Base-by-base conservation (phyloP, 2,329 filamentous ascomycete genomes). In the Aaosphaeria arxii region DNA sequence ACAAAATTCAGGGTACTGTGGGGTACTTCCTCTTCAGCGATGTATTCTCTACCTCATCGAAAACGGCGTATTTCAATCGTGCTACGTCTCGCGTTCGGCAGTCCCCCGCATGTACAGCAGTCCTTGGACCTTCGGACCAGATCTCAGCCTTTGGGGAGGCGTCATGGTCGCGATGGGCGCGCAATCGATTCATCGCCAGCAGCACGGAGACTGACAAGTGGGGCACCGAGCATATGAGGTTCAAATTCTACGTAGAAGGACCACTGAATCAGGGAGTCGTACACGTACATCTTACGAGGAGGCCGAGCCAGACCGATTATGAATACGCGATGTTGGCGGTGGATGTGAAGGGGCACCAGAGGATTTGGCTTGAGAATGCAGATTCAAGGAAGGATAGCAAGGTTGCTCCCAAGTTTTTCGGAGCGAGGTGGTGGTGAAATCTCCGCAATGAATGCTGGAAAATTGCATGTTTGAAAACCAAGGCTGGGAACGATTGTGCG, bases 191-290 rank as follows among this genome's bases (percentile, higher is more conserved):
- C 17, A 77, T 85, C 55, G 77, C 79, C 59, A 87, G 86, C 1
- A 83, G 80, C 0, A 74, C 83, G 24, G 82, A 82, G 52, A 89
- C 80, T 5, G 91, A 96, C 64, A 74, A 79, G 7, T 78, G 83
- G 52, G 91, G 91, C 4, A 85, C 84, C 17, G 86, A 95, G 53
- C 91, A 96, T 67, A 69, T 96, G 53, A 74, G 83, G 54, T 90
- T 96, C 81, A 85, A 90, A 58, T 96, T 96, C 69, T 64, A 88
- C 82, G 85, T 95, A 36, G 85, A 91, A 65, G 92, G 92, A 0
- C 86, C 88, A 2, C 74, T 81, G 32, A 88, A 86, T 46, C 80
- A 80, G 29, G 92, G 91, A 11, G 77, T 85, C 1, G 91, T 90
- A 5, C 78, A 84, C 55, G 74, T 95, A 46, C 90, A 96, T 67